Evolutionary conservation across 2,329 filamentous ascomycete genomes (phyloP), one percentile per base, ranked within the genome.

Genomic region (Venturiaceae sp.): DNA sequence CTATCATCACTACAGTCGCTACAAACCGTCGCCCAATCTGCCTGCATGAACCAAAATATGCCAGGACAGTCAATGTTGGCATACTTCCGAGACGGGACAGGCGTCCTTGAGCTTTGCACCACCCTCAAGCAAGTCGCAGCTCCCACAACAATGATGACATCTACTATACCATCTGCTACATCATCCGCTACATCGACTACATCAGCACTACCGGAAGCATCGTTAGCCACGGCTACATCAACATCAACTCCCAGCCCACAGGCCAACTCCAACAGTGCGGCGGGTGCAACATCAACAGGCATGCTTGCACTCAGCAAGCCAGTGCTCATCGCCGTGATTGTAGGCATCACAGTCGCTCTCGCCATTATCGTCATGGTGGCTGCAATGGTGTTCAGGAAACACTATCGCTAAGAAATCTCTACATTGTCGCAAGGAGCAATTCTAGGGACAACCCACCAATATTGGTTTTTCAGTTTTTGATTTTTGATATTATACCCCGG

Each of bases 121-220:
- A 53, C 52, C 1, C 52, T 53, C 13, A 53, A 53, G 52, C 32
- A 37, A 37, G 52, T 53, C 34, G 44, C n/a, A n/a, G n/a, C n/a
- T n/a, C n/a, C 44, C 8, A 50, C 44, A 5, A 50, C 44, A 30
- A 50, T 50, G 44, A 30, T 32, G 13, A 30, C 44, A 6, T 21
- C 52, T 14, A 23, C 6, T 9, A 36, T 13, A 7, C 52, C 52
- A 3, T 34, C 34, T 13, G 53, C 53, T 21, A 39, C 53, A 13
- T 11, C 44, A 50, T 23, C 21, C 11, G 44, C 44, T 11, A 23
- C 44, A 50, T 50, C 44, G 11, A 50, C 44, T 9, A 11, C 44
- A 19, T n/a, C 53, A 32, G 16, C 9, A 14, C 9, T 36, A 28
- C n/a, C 53, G 16, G 21, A 23, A 1, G 30, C 32, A 28, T 14